These are phyloP conservation scores for Prunus dulcis DNA, from an alignment of 306 rosid species.

Conservation along the genomic window DNA sequence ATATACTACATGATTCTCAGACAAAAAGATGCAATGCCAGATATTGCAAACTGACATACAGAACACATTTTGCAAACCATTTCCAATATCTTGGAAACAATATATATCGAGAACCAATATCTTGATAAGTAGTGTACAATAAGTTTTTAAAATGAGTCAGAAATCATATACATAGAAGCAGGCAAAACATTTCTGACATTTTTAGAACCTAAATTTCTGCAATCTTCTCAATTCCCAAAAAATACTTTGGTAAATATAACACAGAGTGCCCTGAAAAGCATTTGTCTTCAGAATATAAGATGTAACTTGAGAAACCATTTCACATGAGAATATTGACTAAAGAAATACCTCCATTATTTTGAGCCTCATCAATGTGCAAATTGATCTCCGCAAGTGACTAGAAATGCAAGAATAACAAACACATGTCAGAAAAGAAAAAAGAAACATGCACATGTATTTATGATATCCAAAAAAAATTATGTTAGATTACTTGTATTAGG, in stretches of 20 bases:
- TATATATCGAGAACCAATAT: background rate
- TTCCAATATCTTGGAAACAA: background rate
- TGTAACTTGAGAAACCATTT: background rate
- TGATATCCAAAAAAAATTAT: background rate
- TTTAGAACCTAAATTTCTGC: background rate
- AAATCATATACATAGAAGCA: background rate
- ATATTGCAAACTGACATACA: background rate
- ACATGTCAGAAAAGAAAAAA: constrained; percentile 28
- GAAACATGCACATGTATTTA: background rate
- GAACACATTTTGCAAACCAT: background rate
- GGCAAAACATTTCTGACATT: background rate
- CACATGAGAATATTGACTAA: constrained; percentile 19
- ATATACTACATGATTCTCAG: background rate
- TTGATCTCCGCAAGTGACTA: constrained; percentile 89
- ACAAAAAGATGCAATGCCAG: background rate
- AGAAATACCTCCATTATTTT: constrained; percentile 82
- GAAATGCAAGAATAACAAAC: constrained; percentile 32
- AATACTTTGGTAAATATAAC: background rate
- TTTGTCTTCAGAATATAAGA: constrained; percentile 11
- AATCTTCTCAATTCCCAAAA: background rate
- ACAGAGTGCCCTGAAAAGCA: constrained; percentile 9
- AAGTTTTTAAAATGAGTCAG: background rate
- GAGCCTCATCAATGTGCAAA: constrained; percentile 64
- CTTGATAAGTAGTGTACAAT: background rate
- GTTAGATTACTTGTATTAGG: background rate